Base-by-base conservation (phyloP, 805 yeast genomes). In the Deakozyma indianensis region DNA sequence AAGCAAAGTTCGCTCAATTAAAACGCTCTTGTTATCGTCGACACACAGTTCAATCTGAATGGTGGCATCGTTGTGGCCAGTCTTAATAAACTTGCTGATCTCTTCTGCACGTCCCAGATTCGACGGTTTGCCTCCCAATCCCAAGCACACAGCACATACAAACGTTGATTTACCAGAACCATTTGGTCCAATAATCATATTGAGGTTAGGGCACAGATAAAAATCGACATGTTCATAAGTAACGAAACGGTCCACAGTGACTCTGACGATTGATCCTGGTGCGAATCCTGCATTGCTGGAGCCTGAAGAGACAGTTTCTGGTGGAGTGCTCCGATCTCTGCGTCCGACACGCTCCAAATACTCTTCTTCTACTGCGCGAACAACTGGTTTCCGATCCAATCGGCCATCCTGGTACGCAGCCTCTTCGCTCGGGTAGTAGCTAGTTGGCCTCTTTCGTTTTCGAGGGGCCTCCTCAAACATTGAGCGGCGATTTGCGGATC, bases 141-240 rank as follows among this genome's bases (percentile, higher is more conserved):
- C 95, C 27, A 92, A 67, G 57, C 95, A 90, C 1, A 90, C 75
- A 0, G 96, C 97, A 49, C 96, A 84, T 3, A 92, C 88, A 55
- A 92, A 75, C 0, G 97, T 86, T 32, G 92, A 80, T 56, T 92
- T 92, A 4, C 98, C 98, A 0, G 95, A 76, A 28, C 99, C 99
- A 59, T 92, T 92, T 11, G 96, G 96, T 0, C 96, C 98, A 45
- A 92, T 81, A 47, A 92, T 83, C 80, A 92, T 77, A 58, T 92
- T 92, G 57, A 92, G 68, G 1, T 80, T 69, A 0, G 96, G 96
- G 0, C 90, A 82, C 47, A 90, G 11, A 9, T 9, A n/a, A n/a
- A 32, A 32, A n/a, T n/a, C 18, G 9, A n/a, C 38, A 32, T 32
- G 38, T 7, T 32, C 38, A n/a, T 32, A 32, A 20, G 38, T n/a